Base-by-base conservation (phyloP, 805 yeast genomes). In the Limtongozyma cylindracea region DNA sequence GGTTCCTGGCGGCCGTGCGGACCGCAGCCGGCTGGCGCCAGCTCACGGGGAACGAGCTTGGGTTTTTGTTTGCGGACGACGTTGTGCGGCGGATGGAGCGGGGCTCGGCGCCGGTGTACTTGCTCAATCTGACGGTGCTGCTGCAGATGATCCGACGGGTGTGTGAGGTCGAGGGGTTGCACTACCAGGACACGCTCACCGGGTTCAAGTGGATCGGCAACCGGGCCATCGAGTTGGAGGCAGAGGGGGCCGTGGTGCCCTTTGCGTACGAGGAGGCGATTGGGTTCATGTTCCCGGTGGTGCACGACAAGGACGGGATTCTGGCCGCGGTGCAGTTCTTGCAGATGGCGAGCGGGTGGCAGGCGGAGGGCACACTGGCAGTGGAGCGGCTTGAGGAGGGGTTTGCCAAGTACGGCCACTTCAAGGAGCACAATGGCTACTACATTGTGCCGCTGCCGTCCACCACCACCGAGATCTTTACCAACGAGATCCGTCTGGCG, bases 151-250 rank as follows among this genome's bases (percentile, higher is more conserved):
- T 82, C 21, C 47, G 49, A 7, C 47, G 67, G 3, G 63, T 80
- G 66, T 88, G 93, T 1, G 40, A 52, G 4, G 37, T 35, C 4
- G 52, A 61, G 20, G 69, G 70, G 0, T 69, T 71, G 37, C 49
- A 60, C 20, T 73, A 56, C 41, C 56, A 49, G 19, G 95, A 88
- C 29, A 84, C 96, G 0, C 53, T 84, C 25, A 84, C 96, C 1
- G 98, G 98, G 1, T 84, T 84, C 52, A 84, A 84, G 45, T 84
- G 98, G 98, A 70, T 84, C 17, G 98, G 96, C 3, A 84, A 84
- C 38, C 61, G 64, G 29, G 88, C 93, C 2, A 62, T 71, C 17
- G 73, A 68, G 6, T 47, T 76, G 21, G 78, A 72, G 29, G 28
- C 37, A 0, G 39, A 58, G 20, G 92, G 91, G 0, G 63, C 37